phyloP scores from a whole-genome alignment of 805 yeast genomes.

The Candida peoriensis region DNA sequence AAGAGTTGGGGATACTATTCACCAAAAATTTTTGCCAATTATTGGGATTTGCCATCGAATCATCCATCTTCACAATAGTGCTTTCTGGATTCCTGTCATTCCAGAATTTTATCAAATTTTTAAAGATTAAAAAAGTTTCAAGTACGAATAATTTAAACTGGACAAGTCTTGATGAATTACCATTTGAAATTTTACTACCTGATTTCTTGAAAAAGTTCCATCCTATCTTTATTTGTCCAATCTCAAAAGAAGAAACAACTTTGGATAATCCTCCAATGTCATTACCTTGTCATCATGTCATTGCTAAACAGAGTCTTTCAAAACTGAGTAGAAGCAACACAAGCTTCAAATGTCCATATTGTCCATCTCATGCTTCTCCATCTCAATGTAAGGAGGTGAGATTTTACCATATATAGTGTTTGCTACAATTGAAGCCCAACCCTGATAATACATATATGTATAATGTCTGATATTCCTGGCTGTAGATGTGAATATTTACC shows the following conservation, averaged over 20 bases:
- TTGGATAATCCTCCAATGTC: conserved; percentile 54
- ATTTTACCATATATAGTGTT: conserved; percentile 31
- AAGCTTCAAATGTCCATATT: conserved; percentile 67
- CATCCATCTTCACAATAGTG: conserved; percentile 46
- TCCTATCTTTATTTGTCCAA: conserved; percentile 68
- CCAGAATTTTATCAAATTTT: conserved; percentile 47
- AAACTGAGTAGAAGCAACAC: conserved; percentile 39
- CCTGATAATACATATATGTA: too few species aligned
- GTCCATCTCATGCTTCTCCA: conserved; percentile 46
- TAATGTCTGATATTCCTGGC: too few species aligned
- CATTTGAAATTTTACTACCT: conserved; percentile 58
- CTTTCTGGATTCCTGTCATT: conserved; percentile 50
- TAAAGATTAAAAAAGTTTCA: conserved; percentile 32
- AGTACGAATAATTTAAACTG: conserved; percentile 44
- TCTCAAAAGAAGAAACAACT: conserved; percentile 58
- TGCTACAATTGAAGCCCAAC: too few species aligned
- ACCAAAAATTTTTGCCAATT: conserved; percentile 45
- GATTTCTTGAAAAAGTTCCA: conserved; percentile 45
- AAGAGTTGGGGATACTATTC: conserved; percentile 27
- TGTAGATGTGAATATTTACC: too few species aligned
- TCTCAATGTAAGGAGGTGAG: conserved; percentile 39
- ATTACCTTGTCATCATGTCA: conserved; percentile 59
- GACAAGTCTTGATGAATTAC: conserved; percentile 55
- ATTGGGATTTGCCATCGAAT: conserved; percentile 45
- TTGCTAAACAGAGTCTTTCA: conserved; percentile 48